These are phyloP conservation scores for Oryza glumipatula DNA, from an alignment of 176 grass and related monocot genomes.

Conservation along the genomic window DNA sequence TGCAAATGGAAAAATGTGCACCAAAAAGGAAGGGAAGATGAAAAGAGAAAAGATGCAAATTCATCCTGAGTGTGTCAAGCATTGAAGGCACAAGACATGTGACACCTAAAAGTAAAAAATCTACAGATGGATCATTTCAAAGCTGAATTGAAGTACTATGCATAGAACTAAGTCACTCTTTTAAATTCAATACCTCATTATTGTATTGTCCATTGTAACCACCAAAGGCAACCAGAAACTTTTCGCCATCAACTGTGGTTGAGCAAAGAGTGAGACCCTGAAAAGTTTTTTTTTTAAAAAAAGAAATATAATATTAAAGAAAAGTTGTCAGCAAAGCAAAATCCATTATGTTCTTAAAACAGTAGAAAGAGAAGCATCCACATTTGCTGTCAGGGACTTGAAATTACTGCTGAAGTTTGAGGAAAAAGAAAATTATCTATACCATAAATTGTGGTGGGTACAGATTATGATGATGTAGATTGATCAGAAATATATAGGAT, in stretches of 20 bases:
- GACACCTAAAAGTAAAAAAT: neutral
- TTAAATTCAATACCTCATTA: slow-evolving; percentile 77
- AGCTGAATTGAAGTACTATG: slow-evolving; percentile 9
- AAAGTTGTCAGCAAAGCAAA: neutral
- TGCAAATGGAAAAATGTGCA: neutral
- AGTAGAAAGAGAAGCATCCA: neutral
- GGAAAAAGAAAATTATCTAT: neutral
- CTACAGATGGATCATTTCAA: slow-evolving; percentile 3
- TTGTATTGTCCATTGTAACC: slow-evolving; percentile 98
- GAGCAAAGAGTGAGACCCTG: slow-evolving; percentile 92
- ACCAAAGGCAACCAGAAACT: slow-evolving; percentile 77
- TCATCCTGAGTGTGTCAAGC: slow-evolving; percentile 3
- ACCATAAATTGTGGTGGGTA: neutral
- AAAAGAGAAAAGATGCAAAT: neutral
- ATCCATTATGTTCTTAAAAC: neutral
- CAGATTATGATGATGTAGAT: neutral
- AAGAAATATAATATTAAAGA: slow-evolving; percentile 31
- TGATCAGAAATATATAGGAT: neutral
- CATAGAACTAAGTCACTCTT: neutral
- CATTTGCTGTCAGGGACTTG: neutral
- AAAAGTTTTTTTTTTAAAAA: slow-evolving; percentile 18
- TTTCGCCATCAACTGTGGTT: slow-evolving; percentile 62
- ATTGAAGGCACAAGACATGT: neutral
- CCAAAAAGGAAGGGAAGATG: neutral
- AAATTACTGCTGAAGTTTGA: neutral